phyloP scores from a whole-genome alignment of 352 stramenopile species.

The Globisporangium acanthophoron region DNA sequence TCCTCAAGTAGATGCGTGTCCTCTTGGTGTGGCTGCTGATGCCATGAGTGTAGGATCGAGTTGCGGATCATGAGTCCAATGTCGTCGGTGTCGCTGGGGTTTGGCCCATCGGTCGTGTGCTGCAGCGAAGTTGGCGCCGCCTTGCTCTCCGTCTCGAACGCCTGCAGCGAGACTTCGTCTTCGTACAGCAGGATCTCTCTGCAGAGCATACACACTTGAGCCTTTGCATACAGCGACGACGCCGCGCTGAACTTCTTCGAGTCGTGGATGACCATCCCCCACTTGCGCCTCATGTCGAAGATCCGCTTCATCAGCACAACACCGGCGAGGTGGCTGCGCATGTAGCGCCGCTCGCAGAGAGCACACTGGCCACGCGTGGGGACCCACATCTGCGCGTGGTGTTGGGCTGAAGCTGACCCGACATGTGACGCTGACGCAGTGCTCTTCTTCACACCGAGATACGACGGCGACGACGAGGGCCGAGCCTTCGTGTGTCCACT shows the following conservation, averaged over 20 bases:
- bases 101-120: no score
- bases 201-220: conserved; percentile 37
- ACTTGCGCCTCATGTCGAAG: conserved; percentile 36
- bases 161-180: conserved; percentile 13
- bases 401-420: neutral
- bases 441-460: neutral
- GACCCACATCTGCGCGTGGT: conserved; percentile 16
- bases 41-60: conserved; percentile 28
- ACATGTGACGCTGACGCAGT: neutral
- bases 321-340: conserved; percentile 29
- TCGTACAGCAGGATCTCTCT: conserved; percentile 36
- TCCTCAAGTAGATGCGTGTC: conserved; percentile 24
- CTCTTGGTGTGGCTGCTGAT: conserved; percentile 15
- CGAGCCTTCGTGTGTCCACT: conserved; percentile 8
- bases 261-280: conserved; percentile 37
- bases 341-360: conserved; percentile 42
- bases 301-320: conserved; percentile 50
- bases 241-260: conserved; percentile 33
- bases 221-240: conserved; percentile 32
- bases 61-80: conserved; percentile 30
- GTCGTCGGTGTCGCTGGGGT: conserved; percentile 1
- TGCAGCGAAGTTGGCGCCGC: no score
- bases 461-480: conserved; percentile 8
- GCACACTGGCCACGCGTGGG: conserved; percentile 27
- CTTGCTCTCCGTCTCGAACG: neutral